Evolutionary conservation across 2,329 filamentous ascomycete species (phyloP), one percentile per base, ranked within the genome.

Genomic region (Cordyceps farinosa): DNA sequence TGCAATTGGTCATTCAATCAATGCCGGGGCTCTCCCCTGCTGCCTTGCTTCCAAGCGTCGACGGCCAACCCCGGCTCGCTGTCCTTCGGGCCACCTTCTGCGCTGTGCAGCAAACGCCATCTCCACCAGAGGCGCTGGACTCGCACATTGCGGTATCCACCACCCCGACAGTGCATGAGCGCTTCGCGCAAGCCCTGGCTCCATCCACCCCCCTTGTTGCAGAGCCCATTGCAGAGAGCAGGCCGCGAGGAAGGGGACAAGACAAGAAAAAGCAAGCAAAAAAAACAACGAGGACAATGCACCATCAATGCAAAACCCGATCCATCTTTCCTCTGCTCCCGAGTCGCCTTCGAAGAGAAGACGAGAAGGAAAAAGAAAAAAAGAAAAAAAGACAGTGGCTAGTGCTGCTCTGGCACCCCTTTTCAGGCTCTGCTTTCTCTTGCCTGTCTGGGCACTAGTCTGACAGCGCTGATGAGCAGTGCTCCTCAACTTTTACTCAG

Each of bases 1-100:
- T 70, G 71, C 76, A 75, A 84, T 84, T 84, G 82, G 82, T 69
- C 76, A 75, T 72, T 78, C 80, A 78, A 83, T 84, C 76, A 78
- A 77, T 77, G 75, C 77, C 75, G 56, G 62, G 57, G 75, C 71
- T 68, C 70, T 72, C 71, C 79, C 79, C 75, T 80, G 77, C 80
- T 79, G 78, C 77, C 74, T 79, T 80, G 80, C 75, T 78, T 78
- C 74, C 78, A 78, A 82, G 53, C 53, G 82, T 79, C 78, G 75
- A 69, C 77, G 79, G 79, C 73, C 75, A 75, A 76, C 67, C 70
- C 70, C 67, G 66, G 70, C 66, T 66, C 64, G 38, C 56, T 42
- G 50, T 47, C 32, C 22, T 52, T 51, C 34, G 48, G 40, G 51
- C 56, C 56, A 52, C 50, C 29, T 42, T 50, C 55, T 59, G 56